Conservation (phyloP, 1,139 yeast genomes). For the Sugiyamaella sp. region DNA sequence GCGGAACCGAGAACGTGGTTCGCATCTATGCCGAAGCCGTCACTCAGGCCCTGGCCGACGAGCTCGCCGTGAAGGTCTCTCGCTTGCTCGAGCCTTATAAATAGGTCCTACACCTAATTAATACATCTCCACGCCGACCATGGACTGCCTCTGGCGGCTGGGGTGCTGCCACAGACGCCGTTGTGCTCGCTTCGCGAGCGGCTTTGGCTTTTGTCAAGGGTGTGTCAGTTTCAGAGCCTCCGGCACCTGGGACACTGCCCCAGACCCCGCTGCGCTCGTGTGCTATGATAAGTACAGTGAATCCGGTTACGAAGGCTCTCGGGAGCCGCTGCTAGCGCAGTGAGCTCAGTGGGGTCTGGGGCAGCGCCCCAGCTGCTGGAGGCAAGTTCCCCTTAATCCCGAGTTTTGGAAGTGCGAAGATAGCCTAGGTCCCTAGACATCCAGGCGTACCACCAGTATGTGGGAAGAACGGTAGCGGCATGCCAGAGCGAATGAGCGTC, state of each 20-base stretch:
- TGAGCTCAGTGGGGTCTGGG: too few relatives aligned
- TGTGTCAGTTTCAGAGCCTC: too few relatives aligned
- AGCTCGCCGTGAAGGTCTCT: constrained; percentile 55
- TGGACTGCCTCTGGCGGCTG: too few relatives aligned
- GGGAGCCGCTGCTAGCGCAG: too few relatives aligned
- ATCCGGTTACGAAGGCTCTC: too few relatives aligned
- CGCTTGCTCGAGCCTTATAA: constrained; percentile 37
- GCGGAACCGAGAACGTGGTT: constrained; percentile 98
- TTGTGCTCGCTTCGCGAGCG: too few relatives aligned
- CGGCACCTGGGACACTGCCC: too few relatives aligned
- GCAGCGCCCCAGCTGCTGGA: constrained; percentile 4
- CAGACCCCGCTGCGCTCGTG: too few relatives aligned
- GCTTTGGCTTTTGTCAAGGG: too few relatives aligned
- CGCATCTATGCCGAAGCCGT: constrained; percentile 92
- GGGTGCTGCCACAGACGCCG: too few relatives aligned
- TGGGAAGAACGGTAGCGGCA: constrained; percentile 46
- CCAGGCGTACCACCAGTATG: constrained; percentile 45
- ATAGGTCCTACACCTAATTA: constrained; percentile 18
- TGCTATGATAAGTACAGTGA: too few relatives aligned
- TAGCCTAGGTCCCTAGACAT: constrained; percentile 40
- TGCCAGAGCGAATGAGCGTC: constrained; percentile 98
- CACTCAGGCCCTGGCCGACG: constrained; percentile 54
- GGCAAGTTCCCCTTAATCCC: constrained; percentile 7
- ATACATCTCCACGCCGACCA: too few relatives aligned
- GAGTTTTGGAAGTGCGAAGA: constrained; percentile 4